Conservation (phyloP, 306 rosid species). For the Sicyos edulis region DNA sequence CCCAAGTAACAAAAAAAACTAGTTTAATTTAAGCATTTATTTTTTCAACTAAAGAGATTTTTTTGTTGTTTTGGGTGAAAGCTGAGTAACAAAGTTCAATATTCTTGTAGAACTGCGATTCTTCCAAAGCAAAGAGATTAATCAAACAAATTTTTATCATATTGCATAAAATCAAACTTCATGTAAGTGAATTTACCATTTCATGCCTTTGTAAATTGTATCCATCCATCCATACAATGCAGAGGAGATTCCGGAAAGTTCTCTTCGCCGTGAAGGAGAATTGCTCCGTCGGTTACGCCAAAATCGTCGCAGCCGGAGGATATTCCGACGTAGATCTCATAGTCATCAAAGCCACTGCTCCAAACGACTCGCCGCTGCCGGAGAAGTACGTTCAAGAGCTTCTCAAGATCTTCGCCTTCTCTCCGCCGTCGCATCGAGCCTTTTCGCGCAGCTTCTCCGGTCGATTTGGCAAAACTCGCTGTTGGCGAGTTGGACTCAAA, state of each 20-base stretch:
- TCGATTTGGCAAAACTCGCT: conserved; percentile 50
- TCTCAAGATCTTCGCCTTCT: conserved; percentile 51
- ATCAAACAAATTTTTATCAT: not conserved
- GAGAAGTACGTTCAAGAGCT: conserved; percentile 53
- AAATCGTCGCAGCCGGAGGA: conserved; percentile 55
- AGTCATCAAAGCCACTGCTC: conserved; percentile 56
- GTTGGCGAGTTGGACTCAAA: conserved; percentile 80
- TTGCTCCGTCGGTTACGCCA: conserved; percentile 47
- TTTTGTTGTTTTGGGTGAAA: not conserved
- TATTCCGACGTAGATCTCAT: conserved; percentile 46
- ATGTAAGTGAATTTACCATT: not conserved
- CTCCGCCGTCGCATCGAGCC: conserved; percentile 43
- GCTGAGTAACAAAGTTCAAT: not conserved
- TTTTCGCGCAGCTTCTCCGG: conserved; percentile 56
- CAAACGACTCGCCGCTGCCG: conserved; percentile 48
- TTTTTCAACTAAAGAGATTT: not conserved
- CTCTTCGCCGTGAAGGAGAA: conserved; percentile 49
- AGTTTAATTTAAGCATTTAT: not conserved
- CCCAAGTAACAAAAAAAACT: not conserved
- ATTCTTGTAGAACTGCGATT: not conserved
- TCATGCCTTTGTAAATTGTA: not conserved
- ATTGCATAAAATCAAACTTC: not conserved
- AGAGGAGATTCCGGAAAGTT: conserved; percentile 39
- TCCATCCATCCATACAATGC: conserved; percentile 29
- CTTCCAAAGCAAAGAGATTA: conserved; percentile 1